These are phyloP conservation scores for Diaporthe velutina DNA, from an alignment of 2,329 filamentous ascomycete species.

Conservation along the genomic window DNA sequence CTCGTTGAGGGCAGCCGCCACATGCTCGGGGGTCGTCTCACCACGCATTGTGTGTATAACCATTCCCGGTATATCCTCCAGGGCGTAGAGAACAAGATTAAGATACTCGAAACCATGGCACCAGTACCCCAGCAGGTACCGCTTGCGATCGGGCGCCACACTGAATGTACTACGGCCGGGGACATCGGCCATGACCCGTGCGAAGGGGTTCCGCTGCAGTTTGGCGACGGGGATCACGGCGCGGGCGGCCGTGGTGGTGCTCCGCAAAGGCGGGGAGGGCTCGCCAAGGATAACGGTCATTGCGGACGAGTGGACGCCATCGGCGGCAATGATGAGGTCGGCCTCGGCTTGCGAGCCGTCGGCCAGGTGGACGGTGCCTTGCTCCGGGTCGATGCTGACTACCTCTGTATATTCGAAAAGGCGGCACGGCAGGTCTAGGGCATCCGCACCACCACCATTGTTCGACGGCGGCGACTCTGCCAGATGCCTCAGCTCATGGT, in stretches of 20 bases:
- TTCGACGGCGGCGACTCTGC: not conserved
- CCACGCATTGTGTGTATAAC: slow-evolving; percentile 6
- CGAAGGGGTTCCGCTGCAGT: slow-evolving; percentile 10
- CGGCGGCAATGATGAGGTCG: slow-evolving; percentile 23
- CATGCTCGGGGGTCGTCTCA: not conserved
- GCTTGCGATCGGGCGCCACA: slow-evolving; percentile 6
- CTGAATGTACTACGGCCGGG: slow-evolving; percentile 13
- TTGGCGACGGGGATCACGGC: slow-evolving; percentile 2
- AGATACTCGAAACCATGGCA: slow-evolving; percentile 15
- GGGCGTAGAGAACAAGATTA: slow-evolving; percentile 17
- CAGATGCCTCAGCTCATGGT: not conserved
- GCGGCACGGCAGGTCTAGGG: not conserved
- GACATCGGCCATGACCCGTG: not conserved
- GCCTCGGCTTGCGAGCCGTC: not conserved
- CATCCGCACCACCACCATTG: not conserved
- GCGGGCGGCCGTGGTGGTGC: slow-evolving; percentile 7
- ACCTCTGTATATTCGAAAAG: slow-evolving; percentile 10
- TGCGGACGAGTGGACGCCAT: slow-evolving; percentile 20
- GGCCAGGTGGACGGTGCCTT: slow-evolving; percentile 11
- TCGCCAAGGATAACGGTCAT: slow-evolving; percentile 14
- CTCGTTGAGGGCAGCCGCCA: slow-evolving; percentile 8
- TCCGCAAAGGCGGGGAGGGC: slow-evolving; percentile 5
- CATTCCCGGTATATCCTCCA: slow-evolving; percentile 16
- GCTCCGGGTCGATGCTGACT: slow-evolving; percentile 11
- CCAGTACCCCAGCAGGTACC: slow-evolving; percentile 21